These are phyloP conservation scores for Alnus rubra DNA, from an alignment of 306 rosid genomes.

Conservation along the genomic window DNA sequence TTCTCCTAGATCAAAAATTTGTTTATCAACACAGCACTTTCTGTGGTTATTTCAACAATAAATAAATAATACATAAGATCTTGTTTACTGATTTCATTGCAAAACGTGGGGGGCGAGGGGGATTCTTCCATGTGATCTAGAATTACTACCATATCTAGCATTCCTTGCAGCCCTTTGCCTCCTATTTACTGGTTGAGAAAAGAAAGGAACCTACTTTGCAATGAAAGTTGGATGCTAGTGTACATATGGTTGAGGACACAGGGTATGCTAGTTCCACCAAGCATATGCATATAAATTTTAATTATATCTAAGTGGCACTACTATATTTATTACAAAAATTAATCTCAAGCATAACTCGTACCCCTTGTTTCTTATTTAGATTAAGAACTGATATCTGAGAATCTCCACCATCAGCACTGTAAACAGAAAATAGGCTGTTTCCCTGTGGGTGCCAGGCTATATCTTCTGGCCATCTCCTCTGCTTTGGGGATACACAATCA, in stretches of 20 bases:
- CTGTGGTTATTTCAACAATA: neutral
- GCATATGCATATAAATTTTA: neutral
- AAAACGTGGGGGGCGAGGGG: neutral
- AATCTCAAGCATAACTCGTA: conserved; percentile 32
- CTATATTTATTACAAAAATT: neutral
- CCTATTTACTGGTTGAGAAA: neutral
- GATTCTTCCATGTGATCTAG: too few species aligned
- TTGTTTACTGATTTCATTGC: neutral
- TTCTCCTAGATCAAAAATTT: neutral
- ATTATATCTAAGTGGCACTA: neutral
- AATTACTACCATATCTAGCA: neutral
- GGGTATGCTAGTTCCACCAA: neutral
- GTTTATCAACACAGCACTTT: neutral
- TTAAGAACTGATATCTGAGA: conserved; percentile 74
- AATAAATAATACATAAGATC: neutral
- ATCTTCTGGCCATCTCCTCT: conserved; percentile 96
- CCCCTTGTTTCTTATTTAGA: conserved; percentile 67
- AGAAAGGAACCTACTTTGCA: conserved; percentile 12
- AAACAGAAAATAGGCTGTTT: conserved; percentile 64
- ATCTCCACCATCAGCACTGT: conserved; percentile 86
- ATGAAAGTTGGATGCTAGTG: neutral
- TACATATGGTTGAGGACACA: neutral
- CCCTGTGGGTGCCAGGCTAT: conserved; percentile 94
- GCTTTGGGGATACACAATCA: conserved; percentile 67
- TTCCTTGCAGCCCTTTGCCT: too few species aligned